Base-by-base conservation (phyloP, 2,329 filamentous ascomycete genomes). In the Fonsecaea nubica region DNA sequence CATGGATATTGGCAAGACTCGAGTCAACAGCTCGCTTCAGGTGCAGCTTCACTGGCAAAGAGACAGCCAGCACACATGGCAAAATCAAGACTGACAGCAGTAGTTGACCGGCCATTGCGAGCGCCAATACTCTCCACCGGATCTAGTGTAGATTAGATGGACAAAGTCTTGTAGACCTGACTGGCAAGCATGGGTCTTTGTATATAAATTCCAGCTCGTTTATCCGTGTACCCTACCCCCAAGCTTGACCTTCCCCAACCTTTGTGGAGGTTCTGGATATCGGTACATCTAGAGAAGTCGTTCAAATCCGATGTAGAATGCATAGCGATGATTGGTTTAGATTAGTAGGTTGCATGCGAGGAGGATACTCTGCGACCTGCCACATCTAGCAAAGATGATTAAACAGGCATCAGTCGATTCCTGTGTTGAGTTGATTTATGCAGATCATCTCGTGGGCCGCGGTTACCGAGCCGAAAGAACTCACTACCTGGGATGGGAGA, bases 11-110 rank as follows among this genome's bases (percentile, higher is more conserved):
- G 38, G 66, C 63, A 40, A 68, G 59, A 7, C 66, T 55, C 1
- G 66, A 68, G 32, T 68, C 63, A 52, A 68, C 48, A 30, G 56
- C 58, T 30, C 66, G 66, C 58, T 60, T 68, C 54, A 68, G 15
- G n/a, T 68, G 63, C 12, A 68, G 58, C 7, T 56, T 48, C 32
- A 68, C 42, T n/a, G 66, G 66, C 32, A 68, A 38, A 9, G 63
- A 52, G 15, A 35, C 58, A 15, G 63, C 66, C 6, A 68, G 15
- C 15, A 52, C 59, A 35, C 48, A 63, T 4, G 66, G 55, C 63
- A 57, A 58, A 8, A 65, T 38, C 36, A 65, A 48, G 33, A 59
- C 57, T 10, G 58, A 30, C 4, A 36, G 42, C 36, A 62, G 5
- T n/a, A 58, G 12, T 12, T 36, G 54, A 25, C 64, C 45, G 6